Evolutionary conservation across 805 yeast species (phyloP).

Genomic region (Scheffersomyces spartinae): DNA sequence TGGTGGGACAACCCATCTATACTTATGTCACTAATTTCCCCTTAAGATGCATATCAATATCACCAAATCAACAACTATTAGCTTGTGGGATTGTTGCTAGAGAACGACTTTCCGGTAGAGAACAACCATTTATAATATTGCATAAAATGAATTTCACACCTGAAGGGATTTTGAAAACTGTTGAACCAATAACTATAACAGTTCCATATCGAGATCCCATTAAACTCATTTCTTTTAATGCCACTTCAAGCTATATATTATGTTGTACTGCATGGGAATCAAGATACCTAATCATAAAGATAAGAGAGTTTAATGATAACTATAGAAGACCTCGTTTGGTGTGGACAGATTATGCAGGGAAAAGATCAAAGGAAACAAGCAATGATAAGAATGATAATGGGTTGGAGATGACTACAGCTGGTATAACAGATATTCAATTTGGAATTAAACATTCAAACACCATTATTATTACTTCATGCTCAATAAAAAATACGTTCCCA

Average conservation of each 20-base stretch:
- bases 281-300: constrained; percentile 62
- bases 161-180: constrained; percentile 10
- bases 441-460: constrained; percentile 24
- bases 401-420: constrained; percentile 62
- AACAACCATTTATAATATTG: constrained; percentile 65
- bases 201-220: constrained; percentile 84
- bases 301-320: constrained; percentile 28
- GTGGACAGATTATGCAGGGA: constrained; percentile 19
- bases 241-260: constrained; percentile 56
- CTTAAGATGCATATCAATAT: constrained; percentile 65
- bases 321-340: constrained; percentile 27
- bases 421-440: constrained; percentile 72
- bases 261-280: constrained; percentile 74
- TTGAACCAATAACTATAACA: constrained; percentile 59
- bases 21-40: constrained; percentile 63
- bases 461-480: constrained; percentile 24
- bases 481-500: constrained; percentile 21
- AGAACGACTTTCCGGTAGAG: constrained; percentile 55
- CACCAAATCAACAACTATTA: constrained; percentile 50
- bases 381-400: constrained; percentile 4
- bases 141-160: constrained; percentile 23
- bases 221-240: constrained; percentile 60
- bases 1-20: constrained; percentile 56
- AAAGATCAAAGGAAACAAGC: too few relatives aligned
- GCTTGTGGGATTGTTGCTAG: constrained; percentile 80